Conservation (phyloP, 441 rosid genomes). For the Raphanus hybrid region DNA sequence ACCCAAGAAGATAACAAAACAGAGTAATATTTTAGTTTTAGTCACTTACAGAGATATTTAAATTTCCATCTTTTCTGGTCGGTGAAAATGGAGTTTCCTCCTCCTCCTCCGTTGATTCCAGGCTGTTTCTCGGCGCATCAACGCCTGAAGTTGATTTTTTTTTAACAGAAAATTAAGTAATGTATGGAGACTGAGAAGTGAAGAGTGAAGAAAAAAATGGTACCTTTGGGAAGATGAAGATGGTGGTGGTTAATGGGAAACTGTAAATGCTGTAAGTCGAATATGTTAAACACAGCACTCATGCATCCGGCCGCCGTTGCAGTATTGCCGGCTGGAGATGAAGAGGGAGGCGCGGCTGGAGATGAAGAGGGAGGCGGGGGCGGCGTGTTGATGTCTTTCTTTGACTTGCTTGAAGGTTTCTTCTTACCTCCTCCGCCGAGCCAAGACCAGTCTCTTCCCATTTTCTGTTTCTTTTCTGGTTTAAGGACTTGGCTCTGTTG, state of each 20-base stretch:
- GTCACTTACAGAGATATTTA: constrained; percentile 57
- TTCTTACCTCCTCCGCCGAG: constrained; percentile 38
- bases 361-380: background rate
- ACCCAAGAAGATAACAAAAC: constrained; percentile 40
- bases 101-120: constrained; percentile 58
- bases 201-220: background rate
- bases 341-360: constrained; percentile 9
- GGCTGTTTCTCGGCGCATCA: constrained; percentile 87
- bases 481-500: constrained; percentile 16
- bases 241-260: constrained; percentile 50
- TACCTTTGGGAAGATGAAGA: constrained; percentile 61
- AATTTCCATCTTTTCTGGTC: constrained; percentile 45
- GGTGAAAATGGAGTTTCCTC: constrained; percentile 48
- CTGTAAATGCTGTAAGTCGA: constrained; percentile 71
- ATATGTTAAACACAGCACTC: constrained; percentile 75
- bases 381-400: constrained; percentile 29
- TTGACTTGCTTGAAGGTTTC: constrained; percentile 37
- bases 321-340: constrained; percentile 17
- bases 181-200: background rate
- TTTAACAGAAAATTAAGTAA: background rate
- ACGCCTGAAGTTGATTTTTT: constrained; percentile 48
- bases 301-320: constrained; percentile 67
- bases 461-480: constrained; percentile 1
- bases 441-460: constrained; percentile 50
- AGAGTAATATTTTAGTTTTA: background rate